phyloP scores from a whole-genome alignment of 73 alveolate genomes.

The Paraurostyla sp. region DNA sequence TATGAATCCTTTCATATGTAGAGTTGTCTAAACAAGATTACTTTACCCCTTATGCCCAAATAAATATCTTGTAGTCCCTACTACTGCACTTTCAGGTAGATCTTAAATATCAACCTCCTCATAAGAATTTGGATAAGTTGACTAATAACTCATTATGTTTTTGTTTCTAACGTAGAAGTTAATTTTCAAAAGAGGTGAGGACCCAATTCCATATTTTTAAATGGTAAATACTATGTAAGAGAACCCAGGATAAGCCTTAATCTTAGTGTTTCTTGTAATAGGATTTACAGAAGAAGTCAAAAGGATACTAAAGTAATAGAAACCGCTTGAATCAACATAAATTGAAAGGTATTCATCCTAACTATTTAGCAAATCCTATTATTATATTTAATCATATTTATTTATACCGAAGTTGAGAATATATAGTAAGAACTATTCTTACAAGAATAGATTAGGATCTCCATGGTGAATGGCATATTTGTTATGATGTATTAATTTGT shows the following conservation, averaged over 20 bases:
- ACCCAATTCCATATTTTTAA: background rate
- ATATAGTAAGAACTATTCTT: constrained; percentile 4
- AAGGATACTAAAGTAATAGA: background rate
- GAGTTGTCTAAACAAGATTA: background rate
- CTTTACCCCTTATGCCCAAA: constrained; percentile 42
- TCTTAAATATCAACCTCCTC: background rate
- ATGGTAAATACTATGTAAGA: background rate
- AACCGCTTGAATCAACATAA: constrained; percentile 2
- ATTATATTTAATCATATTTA: background rate
- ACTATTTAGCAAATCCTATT: background rate
- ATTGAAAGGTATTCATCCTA: constrained; percentile 11
- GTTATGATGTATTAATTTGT: background rate
- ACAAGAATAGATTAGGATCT: background rate
- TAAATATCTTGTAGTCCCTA: constrained; percentile 21
- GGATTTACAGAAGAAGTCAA: background rate
- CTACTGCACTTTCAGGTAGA: background rate
- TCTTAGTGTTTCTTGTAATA: background rate
- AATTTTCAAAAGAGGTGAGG: background rate
- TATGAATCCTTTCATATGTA: constrained; percentile 18
- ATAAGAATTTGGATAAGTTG: background rate
- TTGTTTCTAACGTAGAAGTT: constrained; percentile 14
- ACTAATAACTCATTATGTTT: background rate
- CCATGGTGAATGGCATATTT: constrained; percentile 33
- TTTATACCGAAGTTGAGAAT: background rate
- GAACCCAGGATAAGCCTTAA: constrained; percentile 32